Conservation (phyloP, 345 rosid genomes). For the Carallia brachiata region DNA sequence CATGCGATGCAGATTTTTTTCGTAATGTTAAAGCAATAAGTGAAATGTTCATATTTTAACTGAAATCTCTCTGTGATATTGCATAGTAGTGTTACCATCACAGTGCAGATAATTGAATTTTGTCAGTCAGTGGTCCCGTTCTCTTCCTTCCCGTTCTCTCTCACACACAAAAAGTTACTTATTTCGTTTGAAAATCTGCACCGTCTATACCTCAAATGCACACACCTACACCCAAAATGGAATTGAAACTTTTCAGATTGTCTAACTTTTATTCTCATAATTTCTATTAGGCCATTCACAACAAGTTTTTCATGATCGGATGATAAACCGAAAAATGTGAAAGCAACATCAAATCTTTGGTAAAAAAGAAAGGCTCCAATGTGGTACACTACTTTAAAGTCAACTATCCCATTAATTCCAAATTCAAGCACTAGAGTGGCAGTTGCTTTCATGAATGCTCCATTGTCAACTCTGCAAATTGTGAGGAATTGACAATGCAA, state of each 20-base stretch:
- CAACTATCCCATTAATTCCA: neutral
- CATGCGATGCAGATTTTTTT: too few relatives aligned
- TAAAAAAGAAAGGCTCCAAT: neutral
- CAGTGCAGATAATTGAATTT: neutral
- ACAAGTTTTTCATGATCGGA: neutral
- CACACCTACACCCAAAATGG: neutral
- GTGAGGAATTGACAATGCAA: neutral
- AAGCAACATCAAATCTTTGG: neutral
- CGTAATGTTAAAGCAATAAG: neutral
- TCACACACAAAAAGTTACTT: neutral
- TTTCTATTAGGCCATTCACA: neutral
- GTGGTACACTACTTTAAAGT: neutral
- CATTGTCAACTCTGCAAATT: neutral
- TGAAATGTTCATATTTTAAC: neutral
- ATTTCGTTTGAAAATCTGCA: neutral
- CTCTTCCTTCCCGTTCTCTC: neutral
- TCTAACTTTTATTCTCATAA: neutral
- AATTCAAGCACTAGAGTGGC: neutral
- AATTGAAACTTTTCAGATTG: neutral
- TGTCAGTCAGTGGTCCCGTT: conserved; percentile 2
- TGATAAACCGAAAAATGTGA: neutral
- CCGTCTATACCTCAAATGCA: neutral
- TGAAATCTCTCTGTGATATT: conserved; percentile 1
- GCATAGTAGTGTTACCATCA: neutral
- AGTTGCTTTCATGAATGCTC: neutral